Base-by-base conservation (phyloP, 2,329 filamentous ascomycete species). In the Pseudopyricularia javanii region DNA sequence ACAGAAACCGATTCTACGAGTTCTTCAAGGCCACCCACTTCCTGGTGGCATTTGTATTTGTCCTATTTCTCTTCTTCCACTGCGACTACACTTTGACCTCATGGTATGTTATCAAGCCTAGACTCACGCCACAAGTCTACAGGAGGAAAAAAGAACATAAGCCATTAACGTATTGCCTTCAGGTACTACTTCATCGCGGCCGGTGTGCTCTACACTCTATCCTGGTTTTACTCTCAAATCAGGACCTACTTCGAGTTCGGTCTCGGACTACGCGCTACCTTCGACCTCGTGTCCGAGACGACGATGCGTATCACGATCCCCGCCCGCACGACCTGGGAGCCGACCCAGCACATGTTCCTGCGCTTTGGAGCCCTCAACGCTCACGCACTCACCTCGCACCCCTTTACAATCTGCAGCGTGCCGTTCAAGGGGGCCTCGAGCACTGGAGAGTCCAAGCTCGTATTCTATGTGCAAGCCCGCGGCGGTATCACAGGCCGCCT, bases 111-210 rank as follows among this genome's bases (percentile, higher is more conserved):
- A n/a, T n/a, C n/a, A n/a, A n/a, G n/a, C n/a, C n/a, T n/a, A n/a
- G n/a, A 9, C 28, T 9, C 28, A 30, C 28, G 5, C 9, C 28
- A 4, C 9, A 9, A 9, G 9, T 30, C 28, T 9, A 30, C 28
- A 5, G 28, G 28, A 30, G 28, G 28, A 4, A 9, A 30, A 4
- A 30, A 30, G 9, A 9, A 30, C 28, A 30, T 9, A 4, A 4
- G 4, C 4, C 9, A 30, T 9, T 22, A 34, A 47, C 11, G 26
- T 57, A 51, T 49, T n/a, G 14, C 7, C 14, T 28, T 51, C 12
- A 74, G 75, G 75, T 74, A 82, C 64, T 83, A 82, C 60, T 82
- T 83, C 60, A 74, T 83, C 56, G 79, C 74, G 2, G 71, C 74
- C 0, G 78, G 66, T 8, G 69, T 72, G 0, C 58, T 82, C 7